Conservation (phyloP, 2,329 filamentous ascomycete species). For the Penicillium verrucosum region DNA sequence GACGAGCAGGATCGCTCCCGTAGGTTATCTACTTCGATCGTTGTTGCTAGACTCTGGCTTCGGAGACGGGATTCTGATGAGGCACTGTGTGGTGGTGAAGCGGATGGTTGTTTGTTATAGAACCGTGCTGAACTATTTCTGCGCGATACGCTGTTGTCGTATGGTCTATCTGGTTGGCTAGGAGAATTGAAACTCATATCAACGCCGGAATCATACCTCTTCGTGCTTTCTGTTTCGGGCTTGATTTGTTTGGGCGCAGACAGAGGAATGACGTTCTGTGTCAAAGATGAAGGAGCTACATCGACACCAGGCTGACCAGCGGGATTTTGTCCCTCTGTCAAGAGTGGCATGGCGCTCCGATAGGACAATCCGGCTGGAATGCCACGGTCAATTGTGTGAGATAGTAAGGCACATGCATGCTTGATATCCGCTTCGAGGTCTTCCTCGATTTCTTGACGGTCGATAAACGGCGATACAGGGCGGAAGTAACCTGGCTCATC, state of each 20-base stretch:
- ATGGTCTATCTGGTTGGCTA: background rate
- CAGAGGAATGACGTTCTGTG: slow-evolving; percentile 5
- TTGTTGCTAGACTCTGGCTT: slow-evolving; percentile 11
- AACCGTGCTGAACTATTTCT: slow-evolving; percentile 12
- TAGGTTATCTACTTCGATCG: background rate
- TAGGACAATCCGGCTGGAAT: slow-evolving; percentile 16
- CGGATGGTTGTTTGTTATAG: slow-evolving; percentile 14
- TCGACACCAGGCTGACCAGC: background rate
- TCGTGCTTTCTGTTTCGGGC: background rate
- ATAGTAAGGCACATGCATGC: slow-evolving; percentile 34
- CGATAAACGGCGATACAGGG: slow-evolving; percentile 33
- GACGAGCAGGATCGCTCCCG: slow-evolving; percentile 9
- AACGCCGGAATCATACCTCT: slow-evolving; percentile 16
- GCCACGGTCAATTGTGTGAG: slow-evolving; percentile 30
- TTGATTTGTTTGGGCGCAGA: slow-evolving; percentile 5
- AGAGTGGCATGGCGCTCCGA: background rate
- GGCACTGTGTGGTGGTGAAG: slow-evolving; percentile 6
- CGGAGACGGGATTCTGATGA: background rate
- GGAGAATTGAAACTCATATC: slow-evolving; percentile 3
- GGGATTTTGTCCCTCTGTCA: background rate
- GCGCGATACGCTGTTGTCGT: slow-evolving; percentile 1
- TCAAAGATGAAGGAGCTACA: background rate
- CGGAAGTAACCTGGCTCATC: slow-evolving; percentile 34
- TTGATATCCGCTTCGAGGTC: slow-evolving; percentile 36
- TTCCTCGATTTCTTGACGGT: slow-evolving; percentile 33